Conservation (phyloP, 331 rosid species). For the Phaseolus coccineus region DNA sequence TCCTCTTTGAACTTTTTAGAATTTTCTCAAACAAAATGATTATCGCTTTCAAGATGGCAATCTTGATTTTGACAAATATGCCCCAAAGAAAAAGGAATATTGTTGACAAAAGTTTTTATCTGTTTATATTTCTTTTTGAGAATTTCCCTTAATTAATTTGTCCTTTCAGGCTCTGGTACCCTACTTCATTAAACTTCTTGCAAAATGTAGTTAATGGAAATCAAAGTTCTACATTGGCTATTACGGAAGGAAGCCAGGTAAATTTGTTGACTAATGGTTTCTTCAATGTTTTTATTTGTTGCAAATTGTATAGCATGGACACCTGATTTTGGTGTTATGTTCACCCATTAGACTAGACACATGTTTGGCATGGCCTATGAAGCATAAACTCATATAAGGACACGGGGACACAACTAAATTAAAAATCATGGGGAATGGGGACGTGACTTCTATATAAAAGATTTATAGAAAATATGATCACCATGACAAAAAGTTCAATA, state of each 20-base stretch:
- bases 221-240: slow-evolving; percentile 69
- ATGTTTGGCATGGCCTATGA: background rate
- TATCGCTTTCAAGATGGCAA: background rate
- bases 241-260: slow-evolving; percentile 95
- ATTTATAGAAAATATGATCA: too few relatives aligned
- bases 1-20: background rate
- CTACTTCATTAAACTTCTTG: slow-evolving; percentile 71
- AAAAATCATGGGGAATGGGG: background rate
- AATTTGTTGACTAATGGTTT: slow-evolving; percentile 24
- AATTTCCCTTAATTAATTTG: slow-evolving; percentile 37
- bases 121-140: slow-evolving; percentile 31
- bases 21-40: background rate
- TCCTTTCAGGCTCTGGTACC: slow-evolving; percentile 75
- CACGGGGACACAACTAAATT: too few relatives aligned
- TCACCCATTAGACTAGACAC: slow-evolving; percentile 2
- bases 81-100: slow-evolving; percentile 14
- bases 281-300: slow-evolving; percentile 9
- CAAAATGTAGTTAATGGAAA: slow-evolving; percentile 59
- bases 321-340: slow-evolving; percentile 18
- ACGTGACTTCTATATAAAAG: background rate
- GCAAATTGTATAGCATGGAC: slow-evolving; percentile 6
- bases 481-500: too few relatives aligned
- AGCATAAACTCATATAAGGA: background rate
- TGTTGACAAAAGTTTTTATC: background rate
- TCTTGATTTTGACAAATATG: slow-evolving; percentile 4